Percentiles rank a stretch among this genome's conserved stretches.
phyloP scores from a whole-genome alignment of 192 early-diverging fungal species.

The Umbelopsis ramanniana region DNA sequence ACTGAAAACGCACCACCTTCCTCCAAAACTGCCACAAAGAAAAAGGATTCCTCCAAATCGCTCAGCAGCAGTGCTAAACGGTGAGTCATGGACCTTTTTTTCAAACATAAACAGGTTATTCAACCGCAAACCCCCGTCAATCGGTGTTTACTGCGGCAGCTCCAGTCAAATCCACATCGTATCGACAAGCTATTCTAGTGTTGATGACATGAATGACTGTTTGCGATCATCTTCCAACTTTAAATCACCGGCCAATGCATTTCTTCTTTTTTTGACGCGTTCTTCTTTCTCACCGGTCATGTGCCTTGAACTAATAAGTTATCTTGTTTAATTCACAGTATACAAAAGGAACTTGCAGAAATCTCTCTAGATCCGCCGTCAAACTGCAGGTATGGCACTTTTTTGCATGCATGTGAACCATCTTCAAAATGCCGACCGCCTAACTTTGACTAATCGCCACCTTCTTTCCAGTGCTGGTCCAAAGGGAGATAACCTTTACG shows the following conservation, averaged over 20 bases:
- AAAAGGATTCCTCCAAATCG: conserved; percentile 32
- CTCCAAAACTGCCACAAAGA: conserved; percentile 25
- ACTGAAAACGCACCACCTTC: conserved; percentile 7
- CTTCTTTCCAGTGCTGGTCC: conserved; percentile 77
- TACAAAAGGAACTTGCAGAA: conserved; percentile 97
- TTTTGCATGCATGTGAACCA: conserved; percentile 9
- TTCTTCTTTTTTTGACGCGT: conserved; percentile 1
- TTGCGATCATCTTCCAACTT: neutral
- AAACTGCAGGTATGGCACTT: conserved; percentile 72
- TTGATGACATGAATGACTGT: no score
- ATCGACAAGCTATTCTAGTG: no score
- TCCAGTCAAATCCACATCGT: neutral
- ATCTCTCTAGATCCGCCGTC: conserved; percentile 94
- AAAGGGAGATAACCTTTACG: conserved; percentile 94
- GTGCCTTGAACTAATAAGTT: conserved; percentile 19
- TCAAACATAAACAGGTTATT: neutral
- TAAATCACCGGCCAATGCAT: neutral
- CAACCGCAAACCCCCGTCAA: neutral
- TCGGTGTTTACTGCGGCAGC: conserved; percentile 9
- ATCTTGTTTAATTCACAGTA: conserved; percentile 50
- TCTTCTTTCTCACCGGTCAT: conserved; percentile 14
- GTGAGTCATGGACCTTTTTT: conserved; percentile 38
- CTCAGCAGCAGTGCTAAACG: conserved; percentile 68
- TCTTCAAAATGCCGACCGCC: neutral
- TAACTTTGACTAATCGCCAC: neutral